A percentile compares a stretch with the other conserved stretches of the same genome.
phyloP scores from a whole-genome alignment of 495 filamentous ascomycete genomes.

The Tetracladium setigerum region DNA sequence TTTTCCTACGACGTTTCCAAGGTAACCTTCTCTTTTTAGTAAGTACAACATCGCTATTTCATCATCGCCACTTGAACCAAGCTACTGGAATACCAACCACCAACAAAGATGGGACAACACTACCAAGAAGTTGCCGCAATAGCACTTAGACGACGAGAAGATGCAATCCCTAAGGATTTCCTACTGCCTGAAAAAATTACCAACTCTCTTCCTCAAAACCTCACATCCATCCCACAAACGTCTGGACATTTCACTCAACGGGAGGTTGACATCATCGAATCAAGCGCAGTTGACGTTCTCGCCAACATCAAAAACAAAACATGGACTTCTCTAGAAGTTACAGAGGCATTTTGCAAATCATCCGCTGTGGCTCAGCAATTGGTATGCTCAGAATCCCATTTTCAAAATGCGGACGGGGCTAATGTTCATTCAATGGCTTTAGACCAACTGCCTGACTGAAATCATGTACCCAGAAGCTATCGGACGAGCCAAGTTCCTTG shows the following conservation, averaged over 20 bases:
- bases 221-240: constrained; percentile 17
- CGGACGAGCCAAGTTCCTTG: constrained; percentile 41
- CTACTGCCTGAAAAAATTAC: constrained; percentile 14
- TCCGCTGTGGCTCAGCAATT: constrained; percentile 23
- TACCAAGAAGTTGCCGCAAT: constrained; percentile 21
- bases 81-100: too few species aligned
- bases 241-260: constrained; percentile 19
- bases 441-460: constrained; percentile 52
- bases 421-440: constrained; percentile 20
- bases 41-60: too few species aligned
- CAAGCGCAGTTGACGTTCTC: constrained; percentile 43
- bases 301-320: constrained; percentile 35
- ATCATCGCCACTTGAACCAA: too few species aligned
- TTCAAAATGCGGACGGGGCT: not conserved
- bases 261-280: constrained; percentile 56
- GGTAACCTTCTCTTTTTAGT: too few species aligned
- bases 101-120: constrained; percentile 17
- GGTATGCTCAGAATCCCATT: constrained; percentile 6
- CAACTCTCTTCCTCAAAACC: constrained; percentile 13
- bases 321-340: constrained; percentile 47
- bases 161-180: constrained; percentile 19
- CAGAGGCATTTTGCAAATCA: constrained; percentile 52
- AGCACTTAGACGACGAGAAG: constrained; percentile 21
- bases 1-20: too few species aligned
- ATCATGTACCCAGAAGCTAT: constrained; percentile 49